Evolutionary conservation across 2,329 filamentous ascomycete species (phyloP), one percentile per base, ranked within the genome.

Genomic region (Malbranchea zuffiana): DNA sequence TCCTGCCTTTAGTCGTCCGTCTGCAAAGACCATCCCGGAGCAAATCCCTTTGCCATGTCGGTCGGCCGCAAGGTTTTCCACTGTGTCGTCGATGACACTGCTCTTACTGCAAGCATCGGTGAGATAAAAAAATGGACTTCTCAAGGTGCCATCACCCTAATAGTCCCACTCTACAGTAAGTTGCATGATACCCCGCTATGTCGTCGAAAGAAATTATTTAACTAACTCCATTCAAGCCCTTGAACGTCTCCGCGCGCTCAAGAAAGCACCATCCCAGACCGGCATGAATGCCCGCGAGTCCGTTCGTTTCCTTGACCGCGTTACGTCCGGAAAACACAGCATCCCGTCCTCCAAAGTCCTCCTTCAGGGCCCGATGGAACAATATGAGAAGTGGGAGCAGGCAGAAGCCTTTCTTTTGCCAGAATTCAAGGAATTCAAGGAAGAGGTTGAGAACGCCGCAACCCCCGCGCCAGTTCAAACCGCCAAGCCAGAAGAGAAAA

Each of bases 71-170:
- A 65, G 50, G 56, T 63, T 46, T 65, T 69, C 46, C 62, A 67
- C 51, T 70, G 67, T 56, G 64, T 69, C 43, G 64, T 68, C 44
- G 68, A 71, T 50, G 67, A 69, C 46, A 69, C 66, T 34, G 66
- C 65, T 32, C 51, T 71, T 39, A 67, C 65, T 31, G 65, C 66
- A 35, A 69, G 66, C 42, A 66, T 71, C 44, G 64, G 63, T 39
- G 67, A 69, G 49, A 65, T 71, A 42, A 70, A 70, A 52, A 60
- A 60, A 51, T 70, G 67, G 64, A 65, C 67, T 33, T 58, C 62
- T 17, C 62, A 66, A 38, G 66, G 66, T 20, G 57, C 61, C 24
- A 62, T 71, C 36, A 65, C 60, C 42, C 59, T 71, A 25, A 60
- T 68, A 37, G 65, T 71, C 38, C 68, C 68, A 38, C 58, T 69